Evolutionary conservation across 768 basidiomycete species (phyloP).

Genomic region (Tulasnella sp.): DNA sequence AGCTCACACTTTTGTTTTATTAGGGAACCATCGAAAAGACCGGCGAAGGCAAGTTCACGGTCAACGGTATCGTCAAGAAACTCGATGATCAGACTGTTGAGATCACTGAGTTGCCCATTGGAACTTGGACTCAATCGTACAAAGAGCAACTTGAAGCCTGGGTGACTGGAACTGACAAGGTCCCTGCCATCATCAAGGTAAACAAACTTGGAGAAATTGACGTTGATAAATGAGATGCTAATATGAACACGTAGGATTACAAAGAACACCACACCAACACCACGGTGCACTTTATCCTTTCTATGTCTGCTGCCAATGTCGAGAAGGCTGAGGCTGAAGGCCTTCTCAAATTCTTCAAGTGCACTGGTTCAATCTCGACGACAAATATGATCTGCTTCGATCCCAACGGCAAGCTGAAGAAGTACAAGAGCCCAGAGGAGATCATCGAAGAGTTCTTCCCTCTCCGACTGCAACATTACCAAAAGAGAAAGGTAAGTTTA

Average conservation of each 20-base stretch:
- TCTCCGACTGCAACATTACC: slow-evolving; percentile 76
- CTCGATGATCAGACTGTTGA: slow-evolving; percentile 80
- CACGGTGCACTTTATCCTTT: slow-evolving; percentile 78
- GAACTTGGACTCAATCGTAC: slow-evolving; percentile 87
- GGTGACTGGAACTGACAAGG: slow-evolving; percentile 62
- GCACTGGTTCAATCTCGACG: slow-evolving; percentile 70
- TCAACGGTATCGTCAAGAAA: slow-evolving; percentile 60
- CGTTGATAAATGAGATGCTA: neutral
- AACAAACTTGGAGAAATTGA: neutral
- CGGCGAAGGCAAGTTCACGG: slow-evolving; percentile 66
- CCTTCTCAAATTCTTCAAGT: slow-evolving; percentile 80
- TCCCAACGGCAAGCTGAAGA: slow-evolving; percentile 88
- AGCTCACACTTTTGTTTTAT: neutral
- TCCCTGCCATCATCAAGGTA: slow-evolving; percentile 70
- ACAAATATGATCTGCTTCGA: slow-evolving; percentile 99
- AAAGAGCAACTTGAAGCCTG: slow-evolving; percentile 84
- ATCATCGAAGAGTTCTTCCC: slow-evolving; percentile 91
- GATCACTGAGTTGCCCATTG: slow-evolving; percentile 89
- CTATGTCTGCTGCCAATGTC: slow-evolving; percentile 66
- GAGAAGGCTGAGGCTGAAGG: slow-evolving; percentile 85
- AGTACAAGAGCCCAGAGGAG: slow-evolving; percentile 78
- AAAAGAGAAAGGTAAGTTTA: slow-evolving; percentile 73
- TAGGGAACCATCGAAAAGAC: slow-evolving; percentile 69
- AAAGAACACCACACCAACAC: slow-evolving; percentile 92
- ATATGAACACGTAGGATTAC: slow-evolving; percentile 54